Percentiles rank a stretch among this genome's conserved stretches.
Conservation (phyloP, 305 asterid species). For the Vinca major region DNA sequence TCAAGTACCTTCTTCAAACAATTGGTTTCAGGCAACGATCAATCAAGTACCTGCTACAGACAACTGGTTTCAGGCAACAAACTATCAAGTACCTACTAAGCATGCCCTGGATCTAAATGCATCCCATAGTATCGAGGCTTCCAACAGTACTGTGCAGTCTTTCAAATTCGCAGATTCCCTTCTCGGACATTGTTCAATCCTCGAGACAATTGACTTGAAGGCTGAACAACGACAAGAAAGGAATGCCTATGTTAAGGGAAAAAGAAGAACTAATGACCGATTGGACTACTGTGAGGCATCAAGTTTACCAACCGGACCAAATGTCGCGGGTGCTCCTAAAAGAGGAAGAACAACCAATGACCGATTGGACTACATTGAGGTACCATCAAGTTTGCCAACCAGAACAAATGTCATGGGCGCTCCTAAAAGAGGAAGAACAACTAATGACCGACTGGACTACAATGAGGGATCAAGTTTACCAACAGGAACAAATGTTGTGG, state of each 20-base stretch:
- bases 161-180: neutral
- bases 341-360: neutral
- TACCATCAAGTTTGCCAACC: neutral
- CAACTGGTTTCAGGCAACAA: no score
- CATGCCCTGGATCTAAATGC: slow-evolving; percentile 7
- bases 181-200: neutral
- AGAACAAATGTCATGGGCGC: neutral
- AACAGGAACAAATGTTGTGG: neutral
- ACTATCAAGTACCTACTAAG: no score
- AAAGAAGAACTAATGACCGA: neutral
- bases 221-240: neutral
- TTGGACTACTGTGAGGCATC: neutral
- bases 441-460: no score
- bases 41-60: no score
- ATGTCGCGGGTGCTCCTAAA: neutral
- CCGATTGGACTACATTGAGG: neutral
- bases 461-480: neutral
- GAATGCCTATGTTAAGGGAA: neutral
- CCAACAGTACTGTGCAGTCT: neutral
- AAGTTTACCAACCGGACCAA: neutral
- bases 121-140: neutral
- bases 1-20: slow-evolving; percentile 8
- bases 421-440: slow-evolving; percentile 4
- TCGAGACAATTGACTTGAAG: neutral
- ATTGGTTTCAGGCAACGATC: no score